Conservation (phyloP, 148 eudicot species). For the Pharnaceum exiguum region DNA sequence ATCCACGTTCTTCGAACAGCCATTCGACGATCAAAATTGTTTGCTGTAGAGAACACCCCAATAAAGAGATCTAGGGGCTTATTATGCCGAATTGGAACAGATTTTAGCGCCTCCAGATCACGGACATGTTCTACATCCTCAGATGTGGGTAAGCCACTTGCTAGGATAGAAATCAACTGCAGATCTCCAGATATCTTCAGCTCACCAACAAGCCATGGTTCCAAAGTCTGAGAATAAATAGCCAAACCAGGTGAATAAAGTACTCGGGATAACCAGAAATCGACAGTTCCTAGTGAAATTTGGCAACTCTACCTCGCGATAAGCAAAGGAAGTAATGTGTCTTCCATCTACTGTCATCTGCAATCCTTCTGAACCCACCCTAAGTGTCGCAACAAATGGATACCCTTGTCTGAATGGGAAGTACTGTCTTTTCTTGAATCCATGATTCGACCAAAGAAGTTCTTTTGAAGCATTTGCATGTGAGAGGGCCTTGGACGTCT, state of each 20-base stretch:
- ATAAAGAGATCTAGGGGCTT: constrained; percentile 60
- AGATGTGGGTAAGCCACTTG: constrained; percentile 90
- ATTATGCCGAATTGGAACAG: constrained; percentile 44
- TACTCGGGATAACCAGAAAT: background rate
- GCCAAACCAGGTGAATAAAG: constrained; percentile 5
- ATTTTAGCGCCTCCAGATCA: constrained; percentile 78
- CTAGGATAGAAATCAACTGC: constrained; percentile 63
- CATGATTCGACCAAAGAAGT: constrained; percentile 31
- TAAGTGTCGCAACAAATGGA: constrained; percentile 87
- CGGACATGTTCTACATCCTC: constrained; percentile 81
- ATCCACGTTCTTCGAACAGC: constrained; percentile 99
- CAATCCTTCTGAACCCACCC: constrained; percentile 89
- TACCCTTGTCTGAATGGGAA: constrained; percentile 89
- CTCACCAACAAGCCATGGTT: constrained; percentile 95
- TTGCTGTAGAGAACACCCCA: constrained; percentile 94
- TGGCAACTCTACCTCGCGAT: constrained; percentile 60
- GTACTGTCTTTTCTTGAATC: constrained; percentile 51
- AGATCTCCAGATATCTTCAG: constrained; percentile 83
- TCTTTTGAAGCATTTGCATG: constrained; percentile 37
- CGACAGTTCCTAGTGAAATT: background rate
- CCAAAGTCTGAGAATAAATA: constrained; percentile 56
- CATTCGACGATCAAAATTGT: constrained; percentile 94
- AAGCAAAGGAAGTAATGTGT: constrained; percentile 86
- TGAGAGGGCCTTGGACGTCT: constrained; percentile 23
- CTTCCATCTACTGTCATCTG: constrained; percentile 99